Conservation (phyloP, 2,329 filamentous ascomycete genomes). For the Penicillium sp. region DNA sequence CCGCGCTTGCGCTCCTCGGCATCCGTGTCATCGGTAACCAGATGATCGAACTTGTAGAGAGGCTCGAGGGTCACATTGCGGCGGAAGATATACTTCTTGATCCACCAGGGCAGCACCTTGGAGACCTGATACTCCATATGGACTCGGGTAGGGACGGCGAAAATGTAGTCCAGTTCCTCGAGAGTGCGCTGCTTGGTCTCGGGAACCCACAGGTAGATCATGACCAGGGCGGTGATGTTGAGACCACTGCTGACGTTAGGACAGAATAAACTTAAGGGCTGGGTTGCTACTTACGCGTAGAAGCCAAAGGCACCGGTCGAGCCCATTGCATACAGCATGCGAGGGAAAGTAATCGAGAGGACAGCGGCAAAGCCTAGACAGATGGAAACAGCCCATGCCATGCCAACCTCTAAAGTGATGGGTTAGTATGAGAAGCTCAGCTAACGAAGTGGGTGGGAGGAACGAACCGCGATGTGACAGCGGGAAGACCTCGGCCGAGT, state of each 20-base stretch:
- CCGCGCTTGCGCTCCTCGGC: slow-evolving; percentile 1
- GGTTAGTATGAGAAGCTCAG: slow-evolving; percentile 3
- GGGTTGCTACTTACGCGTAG: slow-evolving; percentile 37
- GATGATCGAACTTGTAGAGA: slow-evolving; percentile 49
- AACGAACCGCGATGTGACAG: slow-evolving; percentile 38
- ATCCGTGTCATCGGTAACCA: slow-evolving; percentile 1
- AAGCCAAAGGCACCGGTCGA: slow-evolving; percentile 54
- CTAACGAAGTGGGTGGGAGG: slow-evolving; percentile 2
- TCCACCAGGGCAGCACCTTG: slow-evolving; percentile 58
- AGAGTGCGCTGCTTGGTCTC: slow-evolving; percentile 47
- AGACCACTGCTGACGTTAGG: slow-evolving; percentile 34
- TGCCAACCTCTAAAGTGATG: slow-evolving; percentile 32
- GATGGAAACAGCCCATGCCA: slow-evolving; percentile 36
- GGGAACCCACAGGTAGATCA: slow-evolving; percentile 57
- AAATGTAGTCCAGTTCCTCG: slow-evolving; percentile 58
- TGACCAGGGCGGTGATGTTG: slow-evolving; percentile 54
- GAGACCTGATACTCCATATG: slow-evolving; percentile 57
- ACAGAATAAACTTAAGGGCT: background rate
- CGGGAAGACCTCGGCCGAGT: slow-evolving; percentile 39
- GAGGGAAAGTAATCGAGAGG: slow-evolving; percentile 44
- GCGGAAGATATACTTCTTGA: slow-evolving; percentile 55
- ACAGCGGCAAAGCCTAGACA: slow-evolving; percentile 43
- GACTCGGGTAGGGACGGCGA: slow-evolving; percentile 56
- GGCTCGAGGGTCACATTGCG: slow-evolving; percentile 47
- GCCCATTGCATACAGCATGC: slow-evolving; percentile 41